These are phyloP conservation scores for Sporisorium exsertum DNA, from an alignment of 1,284 basidiomycete species.

Conservation along the genomic window DNA sequence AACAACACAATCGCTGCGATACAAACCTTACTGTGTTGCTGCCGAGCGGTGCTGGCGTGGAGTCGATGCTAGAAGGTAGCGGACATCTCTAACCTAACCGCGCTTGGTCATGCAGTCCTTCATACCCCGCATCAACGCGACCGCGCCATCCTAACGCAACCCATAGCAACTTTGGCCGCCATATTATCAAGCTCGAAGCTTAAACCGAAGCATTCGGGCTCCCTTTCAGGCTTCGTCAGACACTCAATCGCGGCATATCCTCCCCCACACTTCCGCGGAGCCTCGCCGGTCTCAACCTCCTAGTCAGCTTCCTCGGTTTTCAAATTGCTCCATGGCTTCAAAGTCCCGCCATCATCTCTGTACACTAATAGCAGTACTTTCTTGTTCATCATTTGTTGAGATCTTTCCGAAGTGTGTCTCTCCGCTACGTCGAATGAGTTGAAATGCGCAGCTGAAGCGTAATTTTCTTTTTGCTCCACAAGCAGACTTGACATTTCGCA, in stretches of 20 bases:
- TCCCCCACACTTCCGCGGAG: background rate
- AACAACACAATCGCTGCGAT: background rate
- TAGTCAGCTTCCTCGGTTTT: background rate
- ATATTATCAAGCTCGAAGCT: background rate
- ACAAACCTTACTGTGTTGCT: background rate
- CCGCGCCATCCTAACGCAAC: background rate
- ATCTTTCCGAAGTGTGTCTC: background rate
- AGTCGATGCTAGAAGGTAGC: background rate
- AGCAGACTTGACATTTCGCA: slow-evolving; percentile 6
- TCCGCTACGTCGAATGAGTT: background rate
- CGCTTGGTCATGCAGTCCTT: background rate
- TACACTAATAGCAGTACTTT: slow-evolving; percentile 34
- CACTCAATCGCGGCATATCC: background rate
- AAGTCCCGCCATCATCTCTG: slow-evolving; percentile 8
- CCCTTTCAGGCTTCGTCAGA: background rate
- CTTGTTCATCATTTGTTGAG: background rate
- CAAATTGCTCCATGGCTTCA: background rate
- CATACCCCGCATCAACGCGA: slow-evolving; percentile 1
- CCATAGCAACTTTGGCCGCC: background rate
- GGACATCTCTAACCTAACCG: background rate
- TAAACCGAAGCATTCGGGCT: background rate
- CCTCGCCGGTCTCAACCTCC: background rate
- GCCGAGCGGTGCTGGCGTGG: background rate
- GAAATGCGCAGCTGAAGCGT: background rate
- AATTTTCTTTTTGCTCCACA: background rate